Conservation (phyloP, 176 grass and related monocot species). For the Musa itinerans region DNA sequence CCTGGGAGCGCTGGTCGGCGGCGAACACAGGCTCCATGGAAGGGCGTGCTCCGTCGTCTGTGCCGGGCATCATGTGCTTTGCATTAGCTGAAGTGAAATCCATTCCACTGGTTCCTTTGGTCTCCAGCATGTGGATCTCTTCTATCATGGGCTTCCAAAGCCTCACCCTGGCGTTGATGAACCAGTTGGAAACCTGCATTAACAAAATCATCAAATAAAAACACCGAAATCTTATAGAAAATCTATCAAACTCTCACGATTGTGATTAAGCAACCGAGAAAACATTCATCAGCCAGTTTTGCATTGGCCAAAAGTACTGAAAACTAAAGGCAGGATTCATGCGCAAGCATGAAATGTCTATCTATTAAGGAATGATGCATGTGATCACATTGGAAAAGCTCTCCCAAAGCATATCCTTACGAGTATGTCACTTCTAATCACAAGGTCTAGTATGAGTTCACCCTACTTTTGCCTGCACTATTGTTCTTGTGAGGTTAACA, state of each 20-base stretch:
- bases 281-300: too few relatives aligned
- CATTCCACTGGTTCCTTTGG: conserved; percentile 18
- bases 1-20: neutral
- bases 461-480: too few relatives aligned
- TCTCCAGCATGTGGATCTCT: conserved; percentile 55
- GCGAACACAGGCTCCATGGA: conserved; percentile 7
- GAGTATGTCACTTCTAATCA: too few relatives aligned
- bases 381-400: too few relatives aligned
- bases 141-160: conserved; percentile 65
- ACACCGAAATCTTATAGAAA: neutral
- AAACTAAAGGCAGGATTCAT: too few relatives aligned
- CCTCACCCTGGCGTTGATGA: conserved; percentile 47
- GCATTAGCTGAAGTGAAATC: conserved; percentile 5
- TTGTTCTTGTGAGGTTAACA: too few relatives aligned
- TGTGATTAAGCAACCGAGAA: neutral
- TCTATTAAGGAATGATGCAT: too few relatives aligned
- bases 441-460: too few relatives aligned
- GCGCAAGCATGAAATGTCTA: too few relatives aligned
- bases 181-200: conserved; percentile 53
- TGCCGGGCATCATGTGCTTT: neutral
- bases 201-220: conserved; percentile 1
- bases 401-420: too few relatives aligned
- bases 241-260: neutral
- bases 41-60: neutral
- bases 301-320: too few relatives aligned